Conservation (phyloP, 2,329 filamentous ascomycete genomes). For the Aspergillus tubingensis region DNA sequence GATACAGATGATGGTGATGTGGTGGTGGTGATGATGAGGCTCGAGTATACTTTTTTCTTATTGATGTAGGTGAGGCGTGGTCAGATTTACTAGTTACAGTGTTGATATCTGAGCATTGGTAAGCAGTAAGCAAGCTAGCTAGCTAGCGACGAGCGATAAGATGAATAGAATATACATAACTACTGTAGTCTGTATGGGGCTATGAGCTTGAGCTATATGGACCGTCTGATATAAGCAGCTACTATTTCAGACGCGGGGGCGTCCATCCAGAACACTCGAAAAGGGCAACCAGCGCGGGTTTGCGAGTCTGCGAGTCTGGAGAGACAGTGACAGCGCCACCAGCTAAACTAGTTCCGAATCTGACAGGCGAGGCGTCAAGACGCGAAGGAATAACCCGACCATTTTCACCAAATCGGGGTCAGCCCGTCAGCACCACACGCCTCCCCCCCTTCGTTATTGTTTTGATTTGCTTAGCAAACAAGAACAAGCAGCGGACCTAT, state of each 20-base stretch:
- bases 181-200: too few relatives aligned
- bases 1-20: not conserved
- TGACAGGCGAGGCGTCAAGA: not conserved
- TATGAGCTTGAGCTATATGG: too few relatives aligned
- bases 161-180: too few relatives aligned
- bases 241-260: too few relatives aligned
- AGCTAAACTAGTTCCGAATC: not conserved
- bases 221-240: too few relatives aligned
- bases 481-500: not conserved
- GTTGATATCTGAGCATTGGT: too few relatives aligned
- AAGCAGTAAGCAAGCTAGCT: too few relatives aligned
- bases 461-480: not conserved
- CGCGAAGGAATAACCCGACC: not conserved
- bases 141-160: too few relatives aligned
- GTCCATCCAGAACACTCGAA: not conserved
- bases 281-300: not conserved
- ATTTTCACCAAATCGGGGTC: conserved; percentile 7
- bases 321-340: not conserved
- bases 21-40: not conserved
- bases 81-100: too few relatives aligned
- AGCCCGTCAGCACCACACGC: not conserved
- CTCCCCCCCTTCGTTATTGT: not conserved
- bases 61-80: too few relatives aligned
- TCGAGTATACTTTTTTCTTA: not conserved
- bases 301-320: not conserved